Evolutionary conservation across 495 filamentous ascomycete genomes (phyloP), one percentile per base, ranked within the genome.

Genomic region (Amphirosellinia nigrospora): DNA sequence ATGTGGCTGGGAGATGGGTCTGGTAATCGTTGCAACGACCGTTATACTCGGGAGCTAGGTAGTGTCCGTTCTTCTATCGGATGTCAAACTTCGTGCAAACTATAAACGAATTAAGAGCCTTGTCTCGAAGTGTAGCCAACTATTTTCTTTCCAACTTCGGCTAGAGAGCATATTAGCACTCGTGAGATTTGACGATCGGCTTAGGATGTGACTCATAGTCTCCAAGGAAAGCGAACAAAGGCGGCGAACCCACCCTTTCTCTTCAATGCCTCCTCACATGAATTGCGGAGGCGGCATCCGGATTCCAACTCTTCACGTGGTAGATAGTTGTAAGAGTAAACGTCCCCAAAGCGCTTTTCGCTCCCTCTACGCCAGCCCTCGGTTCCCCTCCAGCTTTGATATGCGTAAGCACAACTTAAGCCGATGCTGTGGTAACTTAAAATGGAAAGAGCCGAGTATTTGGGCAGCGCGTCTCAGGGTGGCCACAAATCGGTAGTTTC

Each of bases 401-500:
- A 34, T 36, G 43, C 9, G 9, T 48, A 30, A 19, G 16, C 3
- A 38, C 28, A 50, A 21, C 45, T 48, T 38, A 21, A 53, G 28
- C 28, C 7, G 39, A 19, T 39, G 21, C 50, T 46, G 21, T 59
- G 39, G 41, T 45, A 34, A 50, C n/a, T 53, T 10, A 41, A 53
- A 43, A 7, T 36, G 45, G 6, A 7, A 16, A 46, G 19, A 50
- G 30, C 9, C 23, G 36, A 50, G 36, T 8, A 11, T 30, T 56
- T 65, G n/a, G 46, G n/a, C 32, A 41, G 30, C 41, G 43, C 39
- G 63, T 65, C 46, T 65, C 63, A 28, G 46, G 32, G n/a, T 41
- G 21, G 21, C 19, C 21, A 26, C 16, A 16, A 53, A 41, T 65
- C 46, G 63, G 21, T 34, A 45, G 28, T 65, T 38, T 65, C 34